Base-by-base conservation (phyloP, 352 stramenopile species). In the Phytophthora capsici region DNA sequence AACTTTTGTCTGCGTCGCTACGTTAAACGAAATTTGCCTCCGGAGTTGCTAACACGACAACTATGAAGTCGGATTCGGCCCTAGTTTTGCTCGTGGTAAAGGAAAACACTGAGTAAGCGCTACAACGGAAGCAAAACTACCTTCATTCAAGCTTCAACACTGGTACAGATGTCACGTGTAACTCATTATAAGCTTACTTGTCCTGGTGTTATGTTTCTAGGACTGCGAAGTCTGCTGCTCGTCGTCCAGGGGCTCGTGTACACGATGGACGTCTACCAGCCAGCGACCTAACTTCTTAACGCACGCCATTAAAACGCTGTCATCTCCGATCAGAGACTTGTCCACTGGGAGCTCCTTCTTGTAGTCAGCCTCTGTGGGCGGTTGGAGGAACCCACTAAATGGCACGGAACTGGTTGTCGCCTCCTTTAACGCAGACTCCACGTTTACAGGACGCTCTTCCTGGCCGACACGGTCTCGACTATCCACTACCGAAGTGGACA, bases 401-500 rank as follows among this genome's bases (percentile, higher is more conserved):
- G 70, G 69, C 20, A 66, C 65, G 14, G 10, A 16, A 49, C 25
- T 52, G 38, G 58, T 54, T 36, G 56, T 56, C 23, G 36, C 49
- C n/a, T 59, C 56, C 5, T 54, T 59, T 25, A 22, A 13, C 40
- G 25, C 3, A 38, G 16, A 48, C 9, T 6, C 45, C 19, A 48
- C 16, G 5, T 58, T 22, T 12, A n/a, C 20, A 19, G 34, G 34
- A 25, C 22, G 13, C 22, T 59, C 34, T 40, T 56, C 62, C n/a
- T 37, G 37, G 13, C 44, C 14, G 6, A 41, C 41, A 40, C 47
- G 17, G 22, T 70, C 66, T 26, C 82, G 60, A 30, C 85, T 81
- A 58, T 95, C 87, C 10, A 95, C 80, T 5, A 95, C 83, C 38
- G 77, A 86, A 43, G 81, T 88, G 9, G 84, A 93, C 26, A 95